These are phyloP conservation scores for Bocquillonia castaneifolia DNA, from an alignment of 441 rosid genomes.

Conservation along the genomic window DNA sequence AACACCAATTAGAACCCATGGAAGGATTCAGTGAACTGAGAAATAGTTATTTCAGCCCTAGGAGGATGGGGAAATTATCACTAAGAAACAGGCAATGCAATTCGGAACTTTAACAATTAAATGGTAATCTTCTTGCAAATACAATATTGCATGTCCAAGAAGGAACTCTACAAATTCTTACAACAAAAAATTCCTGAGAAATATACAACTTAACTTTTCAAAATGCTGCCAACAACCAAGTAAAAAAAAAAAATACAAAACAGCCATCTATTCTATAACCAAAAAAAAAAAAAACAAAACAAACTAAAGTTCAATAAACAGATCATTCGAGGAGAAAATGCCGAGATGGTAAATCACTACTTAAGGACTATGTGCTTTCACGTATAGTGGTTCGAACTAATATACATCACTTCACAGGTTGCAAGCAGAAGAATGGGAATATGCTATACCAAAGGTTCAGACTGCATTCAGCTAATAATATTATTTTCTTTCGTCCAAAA, in stretches of 20 bases:
- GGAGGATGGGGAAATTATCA: too few relatives aligned
- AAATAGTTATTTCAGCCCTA: too few relatives aligned
- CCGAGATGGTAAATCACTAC: background rate
- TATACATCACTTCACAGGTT: conserved; percentile 10
- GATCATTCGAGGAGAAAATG: conserved; percentile 6
- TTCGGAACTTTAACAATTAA: too few relatives aligned
- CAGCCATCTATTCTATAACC: background rate
- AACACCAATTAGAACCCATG: too few relatives aligned
- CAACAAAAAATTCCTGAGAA: conserved; percentile 3
- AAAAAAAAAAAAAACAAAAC: background rate
- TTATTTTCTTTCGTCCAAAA: conserved; percentile 55
- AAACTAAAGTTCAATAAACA: background rate
- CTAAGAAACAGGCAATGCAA: too few relatives aligned
- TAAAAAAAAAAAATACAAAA: conserved; percentile 1
- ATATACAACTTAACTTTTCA: conserved; percentile 19
- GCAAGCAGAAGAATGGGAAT: background rate
- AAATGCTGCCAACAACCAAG: conserved; percentile 5
- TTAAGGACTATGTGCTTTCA: background rate
- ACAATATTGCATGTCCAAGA: background rate
- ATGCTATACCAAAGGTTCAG: background rate
- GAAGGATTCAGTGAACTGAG: too few relatives aligned
- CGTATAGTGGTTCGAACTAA: conserved; percentile 14
- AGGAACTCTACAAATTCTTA: conserved; percentile 10
- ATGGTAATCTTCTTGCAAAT: conserved; percentile 1
- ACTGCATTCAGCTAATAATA: conserved; percentile 23